phyloP scores from a whole-genome alignment of 2,329 filamentous ascomycete genomes.

The Trichoderma koningiopsis region DNA sequence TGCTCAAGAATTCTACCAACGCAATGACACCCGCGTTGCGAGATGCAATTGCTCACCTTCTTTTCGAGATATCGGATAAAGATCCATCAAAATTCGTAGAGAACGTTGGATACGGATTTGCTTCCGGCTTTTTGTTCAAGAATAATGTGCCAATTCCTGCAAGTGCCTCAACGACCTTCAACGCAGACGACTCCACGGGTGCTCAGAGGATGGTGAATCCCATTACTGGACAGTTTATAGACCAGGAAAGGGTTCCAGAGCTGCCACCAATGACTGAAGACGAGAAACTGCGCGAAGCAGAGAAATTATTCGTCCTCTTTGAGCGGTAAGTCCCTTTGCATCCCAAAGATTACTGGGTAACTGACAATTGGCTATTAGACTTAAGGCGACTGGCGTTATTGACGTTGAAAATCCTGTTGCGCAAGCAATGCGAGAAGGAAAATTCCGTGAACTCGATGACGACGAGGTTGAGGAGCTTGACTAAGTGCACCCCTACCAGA shows the following conservation, averaged over 20 bases:
- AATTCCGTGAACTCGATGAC: slow-evolving; percentile 68
- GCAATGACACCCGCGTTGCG: slow-evolving; percentile 71
- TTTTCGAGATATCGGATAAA: slow-evolving; percentile 85
- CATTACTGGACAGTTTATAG: slow-evolving; percentile 80
- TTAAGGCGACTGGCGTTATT: slow-evolving; percentile 75
- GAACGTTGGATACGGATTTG: slow-evolving; percentile 94
- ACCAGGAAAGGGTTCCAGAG: slow-evolving; percentile 62
- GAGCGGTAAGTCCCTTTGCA: slow-evolving; percentile 61
- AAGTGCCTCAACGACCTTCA: slow-evolving; percentile 56
- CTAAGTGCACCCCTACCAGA: slow-evolving; percentile 17
- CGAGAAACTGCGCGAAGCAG: slow-evolving; percentile 90
- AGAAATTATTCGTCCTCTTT: slow-evolving; percentile 86
- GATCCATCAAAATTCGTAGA: slow-evolving; percentile 79
- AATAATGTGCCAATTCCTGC: slow-evolving; percentile 79
- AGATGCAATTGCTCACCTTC: slow-evolving; percentile 72
- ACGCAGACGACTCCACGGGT: slow-evolving; percentile 35
- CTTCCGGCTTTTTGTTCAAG: slow-evolving; percentile 84
- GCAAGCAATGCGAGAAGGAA: slow-evolving; percentile 67
- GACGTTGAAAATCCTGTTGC: slow-evolving; percentile 79
- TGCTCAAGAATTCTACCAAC: slow-evolving; percentile 78
- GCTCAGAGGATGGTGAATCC: slow-evolving; percentile 66
- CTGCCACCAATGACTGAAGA: slow-evolving; percentile 80
- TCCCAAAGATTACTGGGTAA: background rate
- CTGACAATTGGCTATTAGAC: slow-evolving; percentile 40
- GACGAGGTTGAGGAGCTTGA: slow-evolving; percentile 52